Conservation (phyloP, 1,284 basidiomycete genomes). For the Boletellus deceptivus region DNA sequence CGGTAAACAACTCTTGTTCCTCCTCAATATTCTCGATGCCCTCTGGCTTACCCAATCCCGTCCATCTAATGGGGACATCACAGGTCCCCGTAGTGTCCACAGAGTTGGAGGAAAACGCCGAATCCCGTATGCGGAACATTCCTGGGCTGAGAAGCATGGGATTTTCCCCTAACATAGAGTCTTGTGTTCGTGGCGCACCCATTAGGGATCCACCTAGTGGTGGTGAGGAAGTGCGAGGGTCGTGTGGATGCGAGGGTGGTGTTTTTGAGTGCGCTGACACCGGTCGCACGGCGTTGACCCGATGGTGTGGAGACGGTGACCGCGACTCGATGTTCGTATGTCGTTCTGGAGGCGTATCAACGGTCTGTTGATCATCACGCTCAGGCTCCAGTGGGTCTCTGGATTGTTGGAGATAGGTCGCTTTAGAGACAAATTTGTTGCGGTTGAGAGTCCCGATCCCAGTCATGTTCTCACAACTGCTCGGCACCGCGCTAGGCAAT, state of each 20-base stretch:
- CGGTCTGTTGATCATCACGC: slow-evolving; percentile 14
- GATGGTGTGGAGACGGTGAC: slow-evolving; percentile 32
- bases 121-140: slow-evolving; percentile 50
- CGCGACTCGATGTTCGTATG: slow-evolving; percentile 16
- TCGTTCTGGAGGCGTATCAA: slow-evolving; percentile 16
- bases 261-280: slow-evolving; percentile 35
- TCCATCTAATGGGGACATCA: slow-evolving; percentile 55
- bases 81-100: slow-evolving; percentile 39
- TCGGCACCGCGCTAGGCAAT: slow-evolving; percentile 52
- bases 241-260: slow-evolving; percentile 33
- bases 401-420: slow-evolving; percentile 7
- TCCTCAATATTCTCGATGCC: slow-evolving; percentile 32
- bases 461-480: slow-evolving; percentile 54
- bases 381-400: slow-evolving; percentile 11
- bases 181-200: slow-evolving; percentile 20
- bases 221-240: slow-evolving; percentile 25
- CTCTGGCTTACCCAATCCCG: slow-evolving; percentile 38
- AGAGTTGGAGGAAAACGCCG: slow-evolving; percentile 46
- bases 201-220: slow-evolving; percentile 16
- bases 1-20: slow-evolving; percentile 29
- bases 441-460: slow-evolving; percentile 53
- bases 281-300: slow-evolving; percentile 26
- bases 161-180: slow-evolving; percentile 25
- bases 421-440: slow-evolving; percentile 26
- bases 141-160: slow-evolving; percentile 43